phyloP scores from a whole-genome alignment of 1,284 basidiomycete species.

The Microstroma glucosiphilum region DNA sequence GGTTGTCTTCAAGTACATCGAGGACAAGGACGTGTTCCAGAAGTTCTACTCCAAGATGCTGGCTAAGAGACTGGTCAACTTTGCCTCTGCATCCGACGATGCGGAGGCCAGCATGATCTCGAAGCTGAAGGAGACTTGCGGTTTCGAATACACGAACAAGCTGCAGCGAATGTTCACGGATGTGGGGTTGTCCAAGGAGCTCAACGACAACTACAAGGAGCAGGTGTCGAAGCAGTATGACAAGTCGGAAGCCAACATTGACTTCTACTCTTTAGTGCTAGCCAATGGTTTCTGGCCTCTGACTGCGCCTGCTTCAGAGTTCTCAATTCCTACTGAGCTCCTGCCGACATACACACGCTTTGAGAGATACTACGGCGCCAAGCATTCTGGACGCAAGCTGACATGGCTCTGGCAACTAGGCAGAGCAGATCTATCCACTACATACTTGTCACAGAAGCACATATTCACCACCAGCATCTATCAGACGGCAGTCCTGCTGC shows the following conservation, averaged over 20 bases:
- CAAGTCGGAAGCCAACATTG: constrained; percentile 56
- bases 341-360: constrained; percentile 82
- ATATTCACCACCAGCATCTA: constrained; percentile 91
- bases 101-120: constrained; percentile 97
- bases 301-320: constrained; percentile 73
- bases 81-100: constrained; percentile 90
- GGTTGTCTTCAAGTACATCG: constrained; percentile 97
- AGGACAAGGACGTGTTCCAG: constrained; percentile 99
- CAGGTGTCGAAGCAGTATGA: constrained; percentile 75
- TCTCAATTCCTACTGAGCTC: constrained; percentile 82
- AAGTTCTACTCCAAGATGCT: constrained; percentile 97
- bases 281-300: constrained; percentile 96
- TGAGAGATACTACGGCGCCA: constrained; percentile 84
- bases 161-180: constrained; percentile 98
- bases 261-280: constrained; percentile 86
- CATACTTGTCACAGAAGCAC: constrained; percentile 87
- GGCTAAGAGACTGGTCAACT: constrained; percentile 87
- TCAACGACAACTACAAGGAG: constrained; percentile 94
- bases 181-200: constrained; percentile 89
- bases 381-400: constrained; percentile 88
- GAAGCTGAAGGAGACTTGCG: constrained; percentile 94
- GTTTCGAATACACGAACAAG: constrained; percentile 98
- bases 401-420: constrained; percentile 98
- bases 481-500: constrained; percentile 87
- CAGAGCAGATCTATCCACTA: constrained; percentile 89